Evolutionary conservation across 495 filamentous ascomycete genomes (phyloP).

Genomic region (Xylaria acuta): DNA sequence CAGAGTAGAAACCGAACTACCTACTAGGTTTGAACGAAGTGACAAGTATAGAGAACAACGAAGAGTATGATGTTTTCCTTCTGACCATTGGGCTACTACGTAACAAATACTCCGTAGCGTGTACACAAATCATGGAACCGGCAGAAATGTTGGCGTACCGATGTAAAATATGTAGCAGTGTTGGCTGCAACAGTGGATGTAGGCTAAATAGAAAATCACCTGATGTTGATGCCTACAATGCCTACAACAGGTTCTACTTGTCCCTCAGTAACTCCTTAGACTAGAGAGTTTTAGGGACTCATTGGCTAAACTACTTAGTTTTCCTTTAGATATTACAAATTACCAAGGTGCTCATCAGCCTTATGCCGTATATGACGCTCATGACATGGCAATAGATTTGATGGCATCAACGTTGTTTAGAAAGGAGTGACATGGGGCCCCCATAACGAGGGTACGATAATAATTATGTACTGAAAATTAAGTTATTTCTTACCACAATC

Average conservation of each 20-base stretch:
- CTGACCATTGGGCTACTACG: neutral
- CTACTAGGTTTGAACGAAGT: neutral
- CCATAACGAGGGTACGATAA: neutral
- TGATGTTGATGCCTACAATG: conserved; percentile 1
- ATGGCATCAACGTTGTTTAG: neutral
- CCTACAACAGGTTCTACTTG: neutral
- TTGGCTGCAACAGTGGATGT: neutral
- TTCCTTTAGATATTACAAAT: neutral
- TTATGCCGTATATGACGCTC: neutral
- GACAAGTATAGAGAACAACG: neutral
- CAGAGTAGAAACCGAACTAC: neutral
- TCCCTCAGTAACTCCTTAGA: neutral
- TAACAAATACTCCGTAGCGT: neutral
- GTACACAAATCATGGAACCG: neutral
- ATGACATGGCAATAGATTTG: neutral
- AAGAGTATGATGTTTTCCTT: neutral
- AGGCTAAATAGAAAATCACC: conserved; percentile 9
- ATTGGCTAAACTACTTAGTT: neutral
- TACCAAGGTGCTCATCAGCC: neutral
- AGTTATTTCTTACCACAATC: neutral
- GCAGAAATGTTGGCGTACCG: neutral
- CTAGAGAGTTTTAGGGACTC: neutral
- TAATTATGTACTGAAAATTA: neutral
- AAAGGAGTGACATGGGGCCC: neutral
- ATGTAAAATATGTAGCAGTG: neutral